These are phyloP conservation scores for Phoma sp. DNA, from an alignment of 2,329 filamentous ascomycete species.

Conservation along the genomic window DNA sequence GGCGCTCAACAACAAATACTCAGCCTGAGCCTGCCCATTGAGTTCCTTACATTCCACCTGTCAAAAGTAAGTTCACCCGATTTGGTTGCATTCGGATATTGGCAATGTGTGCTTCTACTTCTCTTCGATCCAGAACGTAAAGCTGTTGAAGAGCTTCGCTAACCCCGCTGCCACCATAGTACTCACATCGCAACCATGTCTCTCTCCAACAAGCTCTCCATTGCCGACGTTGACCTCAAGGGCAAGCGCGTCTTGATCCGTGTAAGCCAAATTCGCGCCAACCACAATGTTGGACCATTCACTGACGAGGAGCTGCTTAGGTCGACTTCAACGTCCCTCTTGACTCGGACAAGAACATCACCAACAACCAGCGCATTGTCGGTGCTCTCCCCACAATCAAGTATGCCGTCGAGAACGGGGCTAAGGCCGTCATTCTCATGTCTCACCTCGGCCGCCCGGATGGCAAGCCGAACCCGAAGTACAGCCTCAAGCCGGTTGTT, in stretches of 20 bases:
- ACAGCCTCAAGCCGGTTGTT: constrained; percentile 91
- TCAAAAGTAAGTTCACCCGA: constrained; percentile 5
- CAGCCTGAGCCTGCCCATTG: constrained; percentile 22
- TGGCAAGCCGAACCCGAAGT: constrained; percentile 87
- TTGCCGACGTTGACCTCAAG: constrained; percentile 95
- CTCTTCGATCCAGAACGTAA: background rate
- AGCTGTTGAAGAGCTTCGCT: constrained; percentile 16
- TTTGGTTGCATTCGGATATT: background rate
- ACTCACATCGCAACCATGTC: constrained; percentile 68
- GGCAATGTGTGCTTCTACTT: background rate
- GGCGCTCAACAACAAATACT: constrained; percentile 22
- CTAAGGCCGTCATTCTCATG: constrained; percentile 95
- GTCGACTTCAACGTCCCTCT: constrained; percentile 99
- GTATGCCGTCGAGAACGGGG: constrained; percentile 86
- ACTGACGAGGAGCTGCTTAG: constrained; percentile 55
- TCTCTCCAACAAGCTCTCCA: constrained; percentile 97
- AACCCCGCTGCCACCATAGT: constrained; percentile 24
- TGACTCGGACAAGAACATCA: constrained; percentile 89
- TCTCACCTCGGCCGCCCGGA: constrained; percentile 97
- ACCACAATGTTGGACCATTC: background rate
- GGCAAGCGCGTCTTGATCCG: constrained; percentile 98
- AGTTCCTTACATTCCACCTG: constrained; percentile 9
- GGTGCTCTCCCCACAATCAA: constrained; percentile 96
- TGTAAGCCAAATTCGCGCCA: constrained; percentile 61
- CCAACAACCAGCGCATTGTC: constrained; percentile 98